Conservation (phyloP, 2,329 filamentous ascomycete genomes). For the Thermomyces lanuginosus region DNA sequence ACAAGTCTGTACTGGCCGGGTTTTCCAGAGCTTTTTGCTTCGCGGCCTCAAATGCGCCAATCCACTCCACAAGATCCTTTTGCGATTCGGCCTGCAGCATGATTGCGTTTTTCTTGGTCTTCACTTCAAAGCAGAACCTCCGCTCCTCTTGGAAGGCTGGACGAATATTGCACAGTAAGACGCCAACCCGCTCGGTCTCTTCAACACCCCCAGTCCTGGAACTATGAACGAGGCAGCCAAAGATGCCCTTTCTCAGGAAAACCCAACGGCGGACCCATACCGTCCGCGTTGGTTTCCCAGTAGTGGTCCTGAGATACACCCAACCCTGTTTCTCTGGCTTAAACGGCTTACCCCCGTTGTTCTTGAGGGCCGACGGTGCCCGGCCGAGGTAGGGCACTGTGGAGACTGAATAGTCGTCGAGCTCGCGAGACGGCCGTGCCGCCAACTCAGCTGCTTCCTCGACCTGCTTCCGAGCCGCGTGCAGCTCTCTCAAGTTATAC, state of each 20-base stretch:
- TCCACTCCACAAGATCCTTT: constrained; percentile 80
- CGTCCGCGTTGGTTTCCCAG: constrained; percentile 79
- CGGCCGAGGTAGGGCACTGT: constrained; percentile 75
- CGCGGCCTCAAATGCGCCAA: constrained; percentile 79
- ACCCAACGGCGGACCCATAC: constrained; percentile 87
- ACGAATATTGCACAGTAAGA: constrained; percentile 81
- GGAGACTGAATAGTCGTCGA: constrained; percentile 81
- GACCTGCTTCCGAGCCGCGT: constrained; percentile 62
- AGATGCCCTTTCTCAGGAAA: constrained; percentile 88
- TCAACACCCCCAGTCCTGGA: constrained; percentile 67
- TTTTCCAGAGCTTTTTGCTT: constrained; percentile 84
- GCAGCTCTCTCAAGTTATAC: constrained; percentile 65
- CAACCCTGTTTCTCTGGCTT: constrained; percentile 79
- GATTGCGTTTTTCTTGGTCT: constrained; percentile 85
- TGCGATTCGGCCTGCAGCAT: constrained; percentile 89
- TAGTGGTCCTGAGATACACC: constrained; percentile 67
- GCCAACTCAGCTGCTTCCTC: constrained; percentile 57
- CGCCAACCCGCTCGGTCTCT: constrained; percentile 90
- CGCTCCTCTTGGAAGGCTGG: constrained; percentile 84
- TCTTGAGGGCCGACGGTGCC: constrained; percentile 48
- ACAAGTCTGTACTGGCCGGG: constrained; percentile 36
- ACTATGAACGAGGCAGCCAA: constrained; percentile 81
- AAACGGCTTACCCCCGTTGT: constrained; percentile 23
- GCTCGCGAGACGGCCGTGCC: constrained; percentile 69
- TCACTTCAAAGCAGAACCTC: constrained; percentile 94